Conservation (phyloP, 2,329 filamentous ascomycete genomes). For the Cladobotryum mycophilum region DNA sequence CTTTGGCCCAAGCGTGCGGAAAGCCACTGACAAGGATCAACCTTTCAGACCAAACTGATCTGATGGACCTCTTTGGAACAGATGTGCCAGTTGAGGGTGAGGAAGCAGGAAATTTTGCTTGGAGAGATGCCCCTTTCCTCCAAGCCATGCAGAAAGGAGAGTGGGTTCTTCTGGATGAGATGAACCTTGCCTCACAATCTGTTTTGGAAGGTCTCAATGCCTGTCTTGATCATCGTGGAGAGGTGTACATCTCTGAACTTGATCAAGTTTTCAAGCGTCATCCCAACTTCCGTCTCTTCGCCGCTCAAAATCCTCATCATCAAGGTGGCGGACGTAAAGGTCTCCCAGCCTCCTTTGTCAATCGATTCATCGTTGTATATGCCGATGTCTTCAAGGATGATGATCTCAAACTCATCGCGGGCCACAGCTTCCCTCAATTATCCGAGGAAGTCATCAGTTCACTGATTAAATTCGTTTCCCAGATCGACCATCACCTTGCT, state of each 20-base stretch:
- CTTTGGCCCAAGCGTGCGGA: slow-evolving; percentile 73
- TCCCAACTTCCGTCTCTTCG: slow-evolving; percentile 86
- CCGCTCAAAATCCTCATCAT: slow-evolving; percentile 95
- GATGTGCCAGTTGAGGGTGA: slow-evolving; percentile 95
- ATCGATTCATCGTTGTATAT: slow-evolving; percentile 96
- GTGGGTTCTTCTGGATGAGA: slow-evolving; percentile 96
- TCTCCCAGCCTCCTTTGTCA: slow-evolving; percentile 90
- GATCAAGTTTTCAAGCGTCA: slow-evolving; percentile 91
- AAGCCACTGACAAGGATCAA: slow-evolving; percentile 89
- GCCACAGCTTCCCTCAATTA: slow-evolving; percentile 65
- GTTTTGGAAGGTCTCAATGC: slow-evolving; percentile 95
- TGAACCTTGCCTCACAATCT: slow-evolving; percentile 96
- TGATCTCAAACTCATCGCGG: slow-evolving; percentile 77
- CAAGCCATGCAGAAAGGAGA: slow-evolving; percentile 95
- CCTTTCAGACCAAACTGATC: slow-evolving; percentile 91
- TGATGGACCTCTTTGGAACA: slow-evolving; percentile 96
- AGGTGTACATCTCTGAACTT: slow-evolving; percentile 91
- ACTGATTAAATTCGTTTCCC: slow-evolving; percentile 73
- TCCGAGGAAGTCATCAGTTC: slow-evolving; percentile 52
- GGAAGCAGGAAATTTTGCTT: slow-evolving; percentile 82
- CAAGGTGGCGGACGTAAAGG: slow-evolving; percentile 95
- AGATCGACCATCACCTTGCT: slow-evolving; percentile 67
- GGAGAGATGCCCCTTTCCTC: slow-evolving; percentile 92
- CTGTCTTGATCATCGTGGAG: slow-evolving; percentile 90
- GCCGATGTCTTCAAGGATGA: slow-evolving; percentile 79